These are phyloP conservation scores for Ogataea parapolymorpha DNA, from an alignment of 805 yeast species.

Conservation along the genomic window DNA sequence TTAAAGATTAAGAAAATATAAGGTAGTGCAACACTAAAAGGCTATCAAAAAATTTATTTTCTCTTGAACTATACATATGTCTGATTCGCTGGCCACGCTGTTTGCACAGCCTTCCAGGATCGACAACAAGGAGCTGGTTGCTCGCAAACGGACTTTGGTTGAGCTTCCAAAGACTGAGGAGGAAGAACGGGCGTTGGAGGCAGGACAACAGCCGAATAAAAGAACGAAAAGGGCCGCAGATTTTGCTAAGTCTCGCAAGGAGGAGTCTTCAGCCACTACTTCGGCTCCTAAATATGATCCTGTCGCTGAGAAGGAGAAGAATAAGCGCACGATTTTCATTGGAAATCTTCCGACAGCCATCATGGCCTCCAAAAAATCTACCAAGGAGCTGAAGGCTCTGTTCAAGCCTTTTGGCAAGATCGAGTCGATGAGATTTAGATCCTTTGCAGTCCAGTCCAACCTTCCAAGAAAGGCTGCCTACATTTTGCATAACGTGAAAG, in stretches of 20 bases:
- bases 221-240: conserved; percentile 19
- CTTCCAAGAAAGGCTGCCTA: conserved; percentile 92
- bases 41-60: conserved; percentile 10
- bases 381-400: conserved; percentile 62
- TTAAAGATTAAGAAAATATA: conserved; percentile 1
- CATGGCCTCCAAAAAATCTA: conserved; percentile 57
- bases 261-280: conserved; percentile 4
- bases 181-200: conserved; percentile 15
- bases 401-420: conserved; percentile 54
- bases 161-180: conserved; percentile 21
- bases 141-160: conserved; percentile 26
- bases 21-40: conserved; percentile 7
- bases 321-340: conserved; percentile 80
- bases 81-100: conserved; percentile 25
- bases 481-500: conserved; percentile 72
- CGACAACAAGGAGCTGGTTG: conserved; percentile 31
- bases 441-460: conserved; percentile 83
- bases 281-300: conserved; percentile 49
- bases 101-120: conserved; percentile 44
- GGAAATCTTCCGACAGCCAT: conserved; percentile 76
- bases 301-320: conserved; percentile 68
- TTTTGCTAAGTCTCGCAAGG: conserved; percentile 8
- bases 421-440: conserved; percentile 83
- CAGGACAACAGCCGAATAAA: conserved; percentile 22
- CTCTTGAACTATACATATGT: background rate